Evolutionary conservation across 208 protist genomes (phyloP).

Genomic region (Novymonas esmeraldas): DNA sequence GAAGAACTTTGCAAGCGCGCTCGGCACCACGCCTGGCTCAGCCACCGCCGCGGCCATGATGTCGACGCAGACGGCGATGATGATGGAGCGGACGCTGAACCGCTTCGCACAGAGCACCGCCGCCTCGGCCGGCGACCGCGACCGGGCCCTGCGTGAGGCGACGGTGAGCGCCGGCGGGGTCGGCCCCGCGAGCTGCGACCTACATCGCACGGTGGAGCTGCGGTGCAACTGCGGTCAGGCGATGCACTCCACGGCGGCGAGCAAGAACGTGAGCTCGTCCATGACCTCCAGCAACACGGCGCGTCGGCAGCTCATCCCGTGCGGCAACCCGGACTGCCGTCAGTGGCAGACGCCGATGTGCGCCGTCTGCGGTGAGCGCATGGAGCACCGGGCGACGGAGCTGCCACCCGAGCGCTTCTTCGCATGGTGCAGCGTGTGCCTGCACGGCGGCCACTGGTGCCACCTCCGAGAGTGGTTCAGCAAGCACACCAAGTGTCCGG

Average conservation of each 20-base stretch:
- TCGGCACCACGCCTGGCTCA: constrained; percentile 1
- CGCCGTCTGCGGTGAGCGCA: constrained; percentile 72
- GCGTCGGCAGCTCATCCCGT: constrained; percentile 39
- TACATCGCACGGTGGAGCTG: constrained; percentile 53
- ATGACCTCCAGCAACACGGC: constrained; percentile 22
- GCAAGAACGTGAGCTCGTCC: constrained; percentile 22
- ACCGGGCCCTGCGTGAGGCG: constrained; percentile 22
- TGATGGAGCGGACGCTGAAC: constrained; percentile 34
- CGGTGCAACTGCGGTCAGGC: constrained; percentile 77
- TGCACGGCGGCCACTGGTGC: constrained; percentile 85
- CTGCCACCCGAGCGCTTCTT: constrained; percentile 62
- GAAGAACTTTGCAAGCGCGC: constrained; percentile 11
- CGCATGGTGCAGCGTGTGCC: constrained; percentile 87
- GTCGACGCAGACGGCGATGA: constrained; percentile 29
- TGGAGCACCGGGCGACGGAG: constrained; percentile 54
- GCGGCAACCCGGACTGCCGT: constrained; percentile 65
- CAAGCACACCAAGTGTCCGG: constrained; percentile 83
- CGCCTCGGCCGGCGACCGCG: constrained; percentile 4
- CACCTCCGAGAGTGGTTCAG: constrained; percentile 87
- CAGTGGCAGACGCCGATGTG: constrained; percentile 77
- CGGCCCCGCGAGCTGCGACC: neutral
- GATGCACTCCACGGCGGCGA: constrained; percentile 53
- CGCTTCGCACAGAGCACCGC: constrained; percentile 26
- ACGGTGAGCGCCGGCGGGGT: neutral
- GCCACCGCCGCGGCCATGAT: constrained; percentile 27